Evolutionary conservation across 805 yeast species (phyloP).

Genomic region (Nematodospora valgi): DNA sequence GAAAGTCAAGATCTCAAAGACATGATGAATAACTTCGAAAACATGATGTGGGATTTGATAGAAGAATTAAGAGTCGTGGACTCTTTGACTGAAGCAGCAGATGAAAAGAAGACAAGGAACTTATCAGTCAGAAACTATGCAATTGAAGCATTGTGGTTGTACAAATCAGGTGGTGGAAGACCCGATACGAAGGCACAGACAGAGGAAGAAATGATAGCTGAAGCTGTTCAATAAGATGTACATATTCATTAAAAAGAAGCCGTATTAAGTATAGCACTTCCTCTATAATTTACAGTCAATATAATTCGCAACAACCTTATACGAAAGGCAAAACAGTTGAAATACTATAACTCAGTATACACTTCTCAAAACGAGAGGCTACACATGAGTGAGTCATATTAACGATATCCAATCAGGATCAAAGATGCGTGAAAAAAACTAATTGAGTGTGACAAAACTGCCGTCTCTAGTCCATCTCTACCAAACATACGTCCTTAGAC

Average conservation of each 20-base stretch:
- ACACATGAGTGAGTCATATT: neutral
- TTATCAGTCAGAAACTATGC: constrained; percentile 80
- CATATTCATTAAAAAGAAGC: constrained; percentile 1
- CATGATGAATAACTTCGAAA: constrained; percentile 40
- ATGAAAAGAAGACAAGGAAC: constrained; percentile 59
- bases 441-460: neutral
- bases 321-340: no score
- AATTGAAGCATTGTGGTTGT: constrained; percentile 85
- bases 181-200: constrained; percentile 11
- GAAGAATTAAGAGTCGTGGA: constrained; percentile 61
- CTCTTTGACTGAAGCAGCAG: constrained; percentile 62
- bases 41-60: constrained; percentile 68
- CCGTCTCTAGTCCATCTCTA: no score
- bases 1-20: constrained; percentile 21
- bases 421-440: neutral
- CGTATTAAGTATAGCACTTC: neutral
- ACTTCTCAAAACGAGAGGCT: constrained; percentile 1
- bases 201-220: constrained; percentile 26
- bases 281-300: no score
- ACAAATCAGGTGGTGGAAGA: constrained; percentile 56
- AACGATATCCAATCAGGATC: neutral
- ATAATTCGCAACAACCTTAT: no score
- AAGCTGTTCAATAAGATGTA: constrained; percentile 7
- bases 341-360: neutral
- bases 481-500: no score